These are phyloP conservation scores for Ceratorhiza oryzae-sativae DNA, from an alignment of 1,284 basidiomycete species.

Conservation along the genomic window DNA sequence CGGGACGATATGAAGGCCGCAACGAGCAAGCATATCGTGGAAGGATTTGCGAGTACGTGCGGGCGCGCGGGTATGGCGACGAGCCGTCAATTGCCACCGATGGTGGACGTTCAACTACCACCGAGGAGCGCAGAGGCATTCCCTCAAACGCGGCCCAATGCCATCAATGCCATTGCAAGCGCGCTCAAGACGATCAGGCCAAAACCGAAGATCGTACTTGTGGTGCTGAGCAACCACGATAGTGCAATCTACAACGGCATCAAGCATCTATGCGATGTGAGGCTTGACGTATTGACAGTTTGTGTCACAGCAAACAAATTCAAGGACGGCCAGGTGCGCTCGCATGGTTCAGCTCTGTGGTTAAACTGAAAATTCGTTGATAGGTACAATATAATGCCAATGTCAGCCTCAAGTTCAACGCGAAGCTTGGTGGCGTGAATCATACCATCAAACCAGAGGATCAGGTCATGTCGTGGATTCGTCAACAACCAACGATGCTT, in stretches of 20 bases:
- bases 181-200: slow-evolving; percentile 54
- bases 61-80: slow-evolving; percentile 66
- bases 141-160: slow-evolving; percentile 55
- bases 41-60: slow-evolving; percentile 65
- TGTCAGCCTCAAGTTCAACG: slow-evolving; percentile 79
- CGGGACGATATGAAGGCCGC: slow-evolving; percentile 56
- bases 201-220: slow-evolving; percentile 56
- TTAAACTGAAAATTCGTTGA: too few species aligned
- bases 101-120: slow-evolving; percentile 55
- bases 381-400: slow-evolving; percentile 78
- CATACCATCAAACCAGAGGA: slow-evolving; percentile 60
- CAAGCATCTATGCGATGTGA: slow-evolving; percentile 71
- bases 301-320: slow-evolving; percentile 72
- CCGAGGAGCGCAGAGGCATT: slow-evolving; percentile 55
- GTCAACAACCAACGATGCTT: slow-evolving; percentile 69
- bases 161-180: slow-evolving; percentile 55
- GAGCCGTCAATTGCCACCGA: slow-evolving; percentile 47
- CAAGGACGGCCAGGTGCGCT: slow-evolving; percentile 64
- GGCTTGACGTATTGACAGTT: slow-evolving; percentile 69
- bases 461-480: slow-evolving; percentile 63
- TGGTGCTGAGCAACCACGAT: slow-evolving; percentile 71
- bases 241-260: slow-evolving; percentile 72
- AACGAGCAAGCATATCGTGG: slow-evolving; percentile 48
- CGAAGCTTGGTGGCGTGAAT: slow-evolving; percentile 80
- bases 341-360: too few species aligned